Base-by-base conservation (phyloP, 129 eudicot genomes). In the carrot (Daucus carota) region DNA sequence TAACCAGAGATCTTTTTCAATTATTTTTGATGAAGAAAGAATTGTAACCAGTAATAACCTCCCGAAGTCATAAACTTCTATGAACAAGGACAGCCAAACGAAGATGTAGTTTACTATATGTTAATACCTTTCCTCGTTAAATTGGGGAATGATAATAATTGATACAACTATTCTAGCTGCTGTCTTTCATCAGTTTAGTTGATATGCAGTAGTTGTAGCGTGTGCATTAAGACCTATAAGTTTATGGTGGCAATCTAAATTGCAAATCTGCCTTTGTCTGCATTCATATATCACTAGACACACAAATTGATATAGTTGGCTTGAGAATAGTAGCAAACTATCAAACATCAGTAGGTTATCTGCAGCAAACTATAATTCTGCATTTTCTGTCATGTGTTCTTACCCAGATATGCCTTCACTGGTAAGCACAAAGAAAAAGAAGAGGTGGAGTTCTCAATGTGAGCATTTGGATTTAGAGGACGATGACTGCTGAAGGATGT, bases 391-490 rank as follows among this genome's bases (percentile, higher is more conserved):
- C 48, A 18, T 67, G 34, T 77, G 26, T 34, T 71, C 17, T 6
- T 41, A 46, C 26, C 68, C 85, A 86, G 90, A 86, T 63, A 46
- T 82, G 72, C 83, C 90, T 33, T 28, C 77, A 44, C 72, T 57
- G 28, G 79, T 77, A 17, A 75, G 81, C 29, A 81, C 60, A 18
- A 86, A 83, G 80, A 86, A 83, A 82, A 80, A 77, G 77, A 82
- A 77, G 80, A 68, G 79, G 83, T 77, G 78, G 73, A 78, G 16
- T 28, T 52, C 78, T 71, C 79, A 48, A 45, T 78, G 79, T 18
- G 73, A 76, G 41, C 82, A 77, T 50, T 32, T 73, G 65, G 67
- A 73, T 69, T 69, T 69, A 38, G 26, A 20, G 42, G 73, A 20
- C 9, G 45, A 68, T 17, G 73, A 69, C 28, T 69, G 73, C 44